Base-by-base conservation (phyloP, 352 stramenopile species). In the Globisporangium okanoganense region DNA sequence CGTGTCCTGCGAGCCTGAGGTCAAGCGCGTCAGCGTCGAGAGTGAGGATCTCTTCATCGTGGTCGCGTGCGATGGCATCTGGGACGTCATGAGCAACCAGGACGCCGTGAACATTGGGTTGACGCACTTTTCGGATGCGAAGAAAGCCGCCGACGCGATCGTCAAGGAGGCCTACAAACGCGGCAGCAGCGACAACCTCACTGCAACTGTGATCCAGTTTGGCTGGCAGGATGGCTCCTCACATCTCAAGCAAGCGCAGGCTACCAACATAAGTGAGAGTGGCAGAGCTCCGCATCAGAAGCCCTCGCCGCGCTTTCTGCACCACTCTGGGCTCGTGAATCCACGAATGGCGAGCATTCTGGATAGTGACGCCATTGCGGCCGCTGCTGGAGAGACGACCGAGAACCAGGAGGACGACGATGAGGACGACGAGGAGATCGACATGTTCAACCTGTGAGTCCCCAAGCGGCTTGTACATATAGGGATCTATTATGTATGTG, bases 51-150 rank as follows among this genome's bases (percentile, higher is more conserved):
- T 78, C 20, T 86, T 89, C 54, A 40, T 91, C 12, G 56, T 91
- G 16, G 29, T 90, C 33, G 76, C 78, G 5, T 86, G 69, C n/a
- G 79, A 90, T 61, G 76, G 82, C 24, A 58, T 89, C 20, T 90
- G 75, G 79, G 72, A 88, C 64, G 76, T 83, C 0, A 48, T 91
- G 61, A 86, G 66, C 43, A 81, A 81, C 22, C 72, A 91, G 57
- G 74, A 89, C 14, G 82, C 63, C 0, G 72, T 87, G 25, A 65
- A 73, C 44, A 79, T 88, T 16, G 80, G 62, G 1, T 59, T 83
- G 29, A 33, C 55, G 36, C 67, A 81, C 35, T 76, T 78, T 29
- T 35, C 67, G 10, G 67, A 82, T 31, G 51, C 75, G 9, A 78
- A 84, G 63, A 53, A 60, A 12, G 82, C 78, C 2, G 73, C 77